phyloP scores from a whole-genome alignment of 2,329 filamentous ascomycete genomes.

The Stagonosporopsis rhizophila region DNA sequence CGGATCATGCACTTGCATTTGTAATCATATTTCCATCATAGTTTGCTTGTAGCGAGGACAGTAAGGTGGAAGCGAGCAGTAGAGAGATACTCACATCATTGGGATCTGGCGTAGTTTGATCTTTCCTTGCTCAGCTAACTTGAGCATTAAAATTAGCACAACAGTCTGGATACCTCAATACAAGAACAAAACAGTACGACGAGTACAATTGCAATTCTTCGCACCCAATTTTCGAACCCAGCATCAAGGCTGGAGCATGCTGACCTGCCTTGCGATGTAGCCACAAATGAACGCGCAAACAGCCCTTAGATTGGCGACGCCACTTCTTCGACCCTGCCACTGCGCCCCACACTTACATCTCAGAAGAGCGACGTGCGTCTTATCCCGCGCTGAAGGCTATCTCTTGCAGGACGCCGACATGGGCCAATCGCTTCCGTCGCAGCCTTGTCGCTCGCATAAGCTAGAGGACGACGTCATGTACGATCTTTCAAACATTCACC shows the following conservation, averaged over 20 bases:
- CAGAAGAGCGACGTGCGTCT: no score
- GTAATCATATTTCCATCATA: constrained; percentile 13
- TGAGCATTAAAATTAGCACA: background rate
- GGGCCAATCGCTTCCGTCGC: background rate
- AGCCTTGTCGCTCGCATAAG: background rate
- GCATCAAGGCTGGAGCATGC: no score
- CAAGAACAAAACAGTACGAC: background rate
- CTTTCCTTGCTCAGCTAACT: background rate
- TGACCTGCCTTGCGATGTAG: no score
- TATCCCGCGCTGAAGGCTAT: no score
- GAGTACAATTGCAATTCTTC: no score
- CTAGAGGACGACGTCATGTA: background rate
- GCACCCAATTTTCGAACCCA: no score
- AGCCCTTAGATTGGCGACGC: no score
- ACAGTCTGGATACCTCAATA: background rate
- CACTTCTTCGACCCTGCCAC: no score
- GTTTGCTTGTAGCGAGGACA: background rate
- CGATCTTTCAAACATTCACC: background rate
- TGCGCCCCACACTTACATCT: no score
- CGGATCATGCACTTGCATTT: constrained; percentile 3
- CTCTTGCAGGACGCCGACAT: background rate
- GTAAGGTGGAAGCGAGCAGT: background rate
- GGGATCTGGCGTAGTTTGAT: background rate
- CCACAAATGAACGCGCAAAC: no score
- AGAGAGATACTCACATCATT: constrained; percentile 7